These are phyloP conservation scores for Pseudocercospora pini-densiflorae DNA, from an alignment of 2,329 filamentous ascomycete species.

Conservation along the genomic window DNA sequence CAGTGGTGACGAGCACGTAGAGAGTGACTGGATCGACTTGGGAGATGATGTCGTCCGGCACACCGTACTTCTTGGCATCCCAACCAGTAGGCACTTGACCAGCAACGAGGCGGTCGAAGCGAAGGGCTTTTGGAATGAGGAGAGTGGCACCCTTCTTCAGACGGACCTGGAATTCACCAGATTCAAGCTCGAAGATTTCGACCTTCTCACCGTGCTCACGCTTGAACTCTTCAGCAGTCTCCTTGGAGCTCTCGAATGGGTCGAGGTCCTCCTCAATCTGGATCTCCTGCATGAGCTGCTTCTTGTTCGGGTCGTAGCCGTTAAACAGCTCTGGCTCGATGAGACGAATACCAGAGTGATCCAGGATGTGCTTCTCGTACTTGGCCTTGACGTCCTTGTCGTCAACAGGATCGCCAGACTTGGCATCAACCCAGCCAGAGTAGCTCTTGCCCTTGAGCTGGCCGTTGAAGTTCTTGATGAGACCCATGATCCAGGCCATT, in stretches of 20 bases:
- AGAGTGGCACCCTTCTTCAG: conserved; percentile 95
- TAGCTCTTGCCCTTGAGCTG: conserved; percentile 95
- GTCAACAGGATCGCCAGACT: conserved; percentile 92
- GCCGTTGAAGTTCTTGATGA: conserved; percentile 98
- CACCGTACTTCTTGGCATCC: conserved; percentile 94
- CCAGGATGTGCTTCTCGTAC: conserved; percentile 95
- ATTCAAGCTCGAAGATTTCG: conserved; percentile 92
- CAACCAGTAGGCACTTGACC: conserved; percentile 97
- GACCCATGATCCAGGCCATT: conserved; percentile 99
- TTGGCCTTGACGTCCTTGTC: conserved; percentile 98
- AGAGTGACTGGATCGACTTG: conserved; percentile 97
- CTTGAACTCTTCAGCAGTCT: conserved; percentile 96
- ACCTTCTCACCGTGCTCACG: conserved; percentile 97
- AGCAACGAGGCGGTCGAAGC: conserved; percentile 95
- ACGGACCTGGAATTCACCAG: conserved; percentile 91
- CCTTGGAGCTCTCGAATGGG: conserved; percentile 95
- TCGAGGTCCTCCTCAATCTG: conserved; percentile 97
- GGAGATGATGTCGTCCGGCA: conserved; percentile 95
- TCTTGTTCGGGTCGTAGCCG: conserved; percentile 97
- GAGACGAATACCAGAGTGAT: conserved; percentile 95
- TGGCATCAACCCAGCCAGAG: conserved; percentile 94
- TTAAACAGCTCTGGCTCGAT: conserved; percentile 97
- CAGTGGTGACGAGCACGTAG: conserved; percentile 91
- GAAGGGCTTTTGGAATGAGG: conserved; percentile 94
- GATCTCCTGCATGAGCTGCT: conserved; percentile 96